Conservation (phyloP, 768 basidiomycete genomes). For the Fistulinella prunicolor region DNA sequence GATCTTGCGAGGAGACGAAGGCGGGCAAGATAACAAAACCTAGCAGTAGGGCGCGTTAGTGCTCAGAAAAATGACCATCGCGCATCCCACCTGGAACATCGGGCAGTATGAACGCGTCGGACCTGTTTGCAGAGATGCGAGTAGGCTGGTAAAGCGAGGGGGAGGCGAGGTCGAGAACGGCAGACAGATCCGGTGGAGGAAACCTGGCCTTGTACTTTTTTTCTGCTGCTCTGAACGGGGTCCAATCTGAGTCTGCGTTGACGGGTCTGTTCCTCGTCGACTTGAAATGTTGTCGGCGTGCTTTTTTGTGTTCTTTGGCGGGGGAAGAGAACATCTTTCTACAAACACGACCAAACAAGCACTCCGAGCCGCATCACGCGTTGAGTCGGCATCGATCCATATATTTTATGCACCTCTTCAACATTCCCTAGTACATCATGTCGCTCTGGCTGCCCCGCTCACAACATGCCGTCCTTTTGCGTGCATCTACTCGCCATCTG, state of each 20-base stretch:
- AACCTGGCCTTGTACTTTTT: conserved; percentile 79
- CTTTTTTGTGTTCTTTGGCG: conserved; percentile 55
- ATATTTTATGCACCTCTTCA: no score
- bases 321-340: conserved; percentile 17
- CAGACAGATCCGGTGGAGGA: conserved; percentile 70
- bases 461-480: conserved; percentile 41
- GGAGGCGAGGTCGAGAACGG: conserved; percentile 65
- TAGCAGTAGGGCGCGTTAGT: no score
- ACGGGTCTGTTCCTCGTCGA: conserved; percentile 52
- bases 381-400: no score
- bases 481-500: conserved; percentile 27
- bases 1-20: conserved; percentile 59
- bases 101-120: conserved; percentile 9
- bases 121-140: conserved; percentile 1
- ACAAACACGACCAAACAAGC: conserved; percentile 30
- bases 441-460: conserved; percentile 75
- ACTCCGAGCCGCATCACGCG: conserved; percentile 2
- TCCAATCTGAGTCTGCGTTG: conserved; percentile 54
- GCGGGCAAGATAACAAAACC: conserved; percentile 84
- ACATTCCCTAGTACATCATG: conserved; percentile 38
- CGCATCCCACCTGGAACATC: conserved; percentile 41
- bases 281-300: conserved; percentile 56
- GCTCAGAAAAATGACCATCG: not conserved
- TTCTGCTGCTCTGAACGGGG: conserved; percentile 73
- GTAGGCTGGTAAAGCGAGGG: conserved; percentile 15